Evolutionary conservation across 495 filamentous ascomycete species (phyloP).

Genomic region (Talaromyces proteolyticus): DNA sequence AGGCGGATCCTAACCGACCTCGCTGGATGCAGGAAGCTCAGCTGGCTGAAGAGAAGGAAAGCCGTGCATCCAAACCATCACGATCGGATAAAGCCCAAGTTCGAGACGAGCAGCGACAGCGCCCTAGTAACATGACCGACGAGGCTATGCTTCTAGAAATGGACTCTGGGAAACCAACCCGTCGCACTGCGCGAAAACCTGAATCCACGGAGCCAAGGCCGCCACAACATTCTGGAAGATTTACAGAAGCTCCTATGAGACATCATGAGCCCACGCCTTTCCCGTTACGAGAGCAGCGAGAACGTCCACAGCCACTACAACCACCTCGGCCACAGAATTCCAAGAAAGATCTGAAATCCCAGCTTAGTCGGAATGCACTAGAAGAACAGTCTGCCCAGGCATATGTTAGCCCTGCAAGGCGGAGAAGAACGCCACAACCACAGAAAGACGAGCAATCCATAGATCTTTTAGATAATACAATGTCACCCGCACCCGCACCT

Average conservation of each 20-base stretch:
- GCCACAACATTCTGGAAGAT: slow-evolving; percentile 26
- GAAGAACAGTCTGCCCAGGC: slow-evolving; percentile 81
- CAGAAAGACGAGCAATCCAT: slow-evolving; percentile 40
- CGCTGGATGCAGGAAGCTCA: slow-evolving; percentile 86
- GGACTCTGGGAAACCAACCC: slow-evolving; percentile 41
- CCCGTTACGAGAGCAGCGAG: background rate
- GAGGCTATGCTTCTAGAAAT: slow-evolving; percentile 89
- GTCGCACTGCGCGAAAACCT: slow-evolving; percentile 6
- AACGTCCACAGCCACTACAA: slow-evolving; percentile 19
- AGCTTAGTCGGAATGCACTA: slow-evolving; percentile 61
- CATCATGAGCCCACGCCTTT: background rate
- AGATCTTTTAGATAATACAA: slow-evolving; percentile 52
- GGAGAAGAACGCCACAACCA: slow-evolving; percentile 57
- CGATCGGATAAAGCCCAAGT: slow-evolving; percentile 12
- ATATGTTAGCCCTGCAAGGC: slow-evolving; percentile 84
- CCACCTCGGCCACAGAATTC: slow-evolving; percentile 44
- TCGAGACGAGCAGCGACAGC: slow-evolving; percentile 5
- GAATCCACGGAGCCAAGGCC: slow-evolving; percentile 10
- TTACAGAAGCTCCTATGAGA: background rate
- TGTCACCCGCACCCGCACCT: slow-evolving; percentile 16
- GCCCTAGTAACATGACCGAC: slow-evolving; percentile 57
- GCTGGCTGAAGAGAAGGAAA: slow-evolving; percentile 24
- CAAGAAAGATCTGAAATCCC: slow-evolving; percentile 45
- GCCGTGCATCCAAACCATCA: slow-evolving; percentile 9
- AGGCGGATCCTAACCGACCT: slow-evolving; percentile 78